A percentile compares a stretch with the other conserved stretches of the same genome.
phyloP scores from a whole-genome alignment of 2,329 filamentous ascomycete genomes.

The Neonectria ditissima region DNA sequence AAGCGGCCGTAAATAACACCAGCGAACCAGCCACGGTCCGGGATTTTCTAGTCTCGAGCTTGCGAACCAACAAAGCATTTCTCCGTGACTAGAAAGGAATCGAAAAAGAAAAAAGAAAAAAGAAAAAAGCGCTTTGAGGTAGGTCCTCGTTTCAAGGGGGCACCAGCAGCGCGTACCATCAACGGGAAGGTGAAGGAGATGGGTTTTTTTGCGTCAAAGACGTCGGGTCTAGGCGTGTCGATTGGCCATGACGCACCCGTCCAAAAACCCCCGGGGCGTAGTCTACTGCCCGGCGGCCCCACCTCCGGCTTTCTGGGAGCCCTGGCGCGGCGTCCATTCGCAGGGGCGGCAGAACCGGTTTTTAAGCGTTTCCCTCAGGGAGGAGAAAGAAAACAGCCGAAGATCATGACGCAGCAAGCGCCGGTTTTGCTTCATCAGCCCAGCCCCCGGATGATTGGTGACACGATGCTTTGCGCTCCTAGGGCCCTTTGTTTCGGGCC shows the following conservation, averaged over 20 bases:
- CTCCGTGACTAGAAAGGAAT: neutral
- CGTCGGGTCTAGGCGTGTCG: neutral
- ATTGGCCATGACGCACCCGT: conserved; percentile 15
- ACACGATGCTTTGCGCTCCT: neutral
- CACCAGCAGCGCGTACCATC: neutral
- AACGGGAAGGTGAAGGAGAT: neutral
- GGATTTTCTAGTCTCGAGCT: neutral
- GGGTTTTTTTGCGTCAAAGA: conserved; percentile 4
- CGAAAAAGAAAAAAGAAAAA: neutral
- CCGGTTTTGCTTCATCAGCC: neutral
- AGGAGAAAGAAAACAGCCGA: neutral
- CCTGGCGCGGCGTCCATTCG: conserved; percentile 8
- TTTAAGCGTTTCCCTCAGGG: neutral
- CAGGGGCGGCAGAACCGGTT: conserved; percentile 17
- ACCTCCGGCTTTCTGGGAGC: conserved; percentile 3
- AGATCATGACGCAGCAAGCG: conserved; percentile 14
- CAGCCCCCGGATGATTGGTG: neutral
- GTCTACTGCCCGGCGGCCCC: conserved; percentile 11
- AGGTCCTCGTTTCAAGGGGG: neutral
- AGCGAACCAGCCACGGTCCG: neutral
- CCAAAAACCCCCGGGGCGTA: too few relatives aligned
- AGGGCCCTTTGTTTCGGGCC: conserved; percentile 11
- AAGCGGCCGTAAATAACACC: neutral
- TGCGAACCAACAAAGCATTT: neutral
- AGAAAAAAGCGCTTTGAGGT: neutral